Evolutionary conservation across 129 eudicot genomes (phyloP).

Genomic region (Heracleum sosnowskyi): DNA sequence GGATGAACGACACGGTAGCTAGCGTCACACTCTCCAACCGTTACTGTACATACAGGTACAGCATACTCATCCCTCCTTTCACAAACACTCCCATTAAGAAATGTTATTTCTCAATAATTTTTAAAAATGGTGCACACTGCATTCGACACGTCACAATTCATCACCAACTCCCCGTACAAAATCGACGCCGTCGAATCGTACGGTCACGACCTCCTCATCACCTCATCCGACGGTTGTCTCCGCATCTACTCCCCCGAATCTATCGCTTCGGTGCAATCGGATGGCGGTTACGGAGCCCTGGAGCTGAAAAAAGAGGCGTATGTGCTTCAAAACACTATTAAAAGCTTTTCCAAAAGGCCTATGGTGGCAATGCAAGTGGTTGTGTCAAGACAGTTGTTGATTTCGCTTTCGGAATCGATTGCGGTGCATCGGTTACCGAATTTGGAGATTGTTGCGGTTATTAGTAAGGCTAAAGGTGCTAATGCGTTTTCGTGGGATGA

Average conservation of each 20-base stretch:
- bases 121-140: slow-evolving; percentile 9
- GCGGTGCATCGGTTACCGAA: slow-evolving; percentile 62
- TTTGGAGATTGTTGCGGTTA: slow-evolving; percentile 67
- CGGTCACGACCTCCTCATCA: slow-evolving; percentile 50
- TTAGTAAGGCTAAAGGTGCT: slow-evolving; percentile 89
- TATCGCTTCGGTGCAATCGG: slow-evolving; percentile 16
- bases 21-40: background rate
- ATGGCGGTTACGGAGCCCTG: slow-evolving; percentile 22
- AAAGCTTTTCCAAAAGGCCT: slow-evolving; percentile 59
- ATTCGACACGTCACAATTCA: background rate
- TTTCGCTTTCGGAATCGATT: slow-evolving; percentile 74
- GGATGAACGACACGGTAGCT: slow-evolving; percentile 5
- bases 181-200: slow-evolving; percentile 10
- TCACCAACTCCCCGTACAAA: background rate
- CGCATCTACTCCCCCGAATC: slow-evolving; percentile 72
- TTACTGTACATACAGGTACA: too few relatives aligned
- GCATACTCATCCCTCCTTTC: too few relatives aligned
- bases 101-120: too few relatives aligned
- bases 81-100: too few relatives aligned
- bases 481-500: slow-evolving; percentile 82
- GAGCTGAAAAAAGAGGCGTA: slow-evolving; percentile 54
- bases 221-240: slow-evolving; percentile 74
- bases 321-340: slow-evolving; percentile 51
- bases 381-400: slow-evolving; percentile 54
- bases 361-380: slow-evolving; percentile 62